Evolutionary conservation across 129 eudicot genomes (phyloP).

Genomic region (Centella asiatica): DNA sequence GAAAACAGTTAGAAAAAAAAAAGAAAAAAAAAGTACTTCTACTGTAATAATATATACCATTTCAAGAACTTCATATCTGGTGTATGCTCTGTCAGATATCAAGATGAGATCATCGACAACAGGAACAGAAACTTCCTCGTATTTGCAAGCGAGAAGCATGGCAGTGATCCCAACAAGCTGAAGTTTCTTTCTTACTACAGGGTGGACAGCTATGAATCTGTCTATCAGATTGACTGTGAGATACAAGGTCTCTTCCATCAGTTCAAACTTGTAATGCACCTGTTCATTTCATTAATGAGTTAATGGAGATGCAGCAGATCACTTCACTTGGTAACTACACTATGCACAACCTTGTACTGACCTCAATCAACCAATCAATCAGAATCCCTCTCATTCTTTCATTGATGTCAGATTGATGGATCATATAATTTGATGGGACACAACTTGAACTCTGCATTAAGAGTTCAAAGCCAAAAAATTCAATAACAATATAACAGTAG

Average conservation of each 20-base stretch:
- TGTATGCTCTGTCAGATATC: conserved; percentile 82
- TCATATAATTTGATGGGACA: conserved; percentile 66
- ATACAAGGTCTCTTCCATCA: conserved; percentile 67
- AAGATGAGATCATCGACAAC: conserved; percentile 69
- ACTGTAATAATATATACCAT: conserved; percentile 49
- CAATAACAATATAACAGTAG: no score
- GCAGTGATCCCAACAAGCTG: conserved; percentile 88
- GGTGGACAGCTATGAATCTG: conserved; percentile 31
- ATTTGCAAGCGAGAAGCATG: conserved; percentile 92
- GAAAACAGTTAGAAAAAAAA: no score
- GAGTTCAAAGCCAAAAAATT: background rate
- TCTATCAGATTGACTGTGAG: conserved; percentile 77
- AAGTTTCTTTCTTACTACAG: conserved; percentile 64
- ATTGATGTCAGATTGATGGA: conserved; percentile 61
- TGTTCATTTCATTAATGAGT: conserved; percentile 23
- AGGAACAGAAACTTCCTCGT: conserved; percentile 84
- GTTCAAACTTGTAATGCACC: conserved; percentile 91
- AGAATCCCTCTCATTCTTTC: conserved; percentile 79
- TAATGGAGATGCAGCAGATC: background rate
- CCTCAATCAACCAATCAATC: conserved; percentile 95
- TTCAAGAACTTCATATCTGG: conserved; percentile 71
- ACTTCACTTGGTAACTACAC: background rate
- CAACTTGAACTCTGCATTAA: conserved; percentile 48
- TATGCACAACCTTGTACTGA: conserved; percentile 1
- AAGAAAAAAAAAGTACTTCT: no score